Conservation (phyloP, 2,329 filamentous ascomycete species). For the Exophiala dermatitidis region DNA sequence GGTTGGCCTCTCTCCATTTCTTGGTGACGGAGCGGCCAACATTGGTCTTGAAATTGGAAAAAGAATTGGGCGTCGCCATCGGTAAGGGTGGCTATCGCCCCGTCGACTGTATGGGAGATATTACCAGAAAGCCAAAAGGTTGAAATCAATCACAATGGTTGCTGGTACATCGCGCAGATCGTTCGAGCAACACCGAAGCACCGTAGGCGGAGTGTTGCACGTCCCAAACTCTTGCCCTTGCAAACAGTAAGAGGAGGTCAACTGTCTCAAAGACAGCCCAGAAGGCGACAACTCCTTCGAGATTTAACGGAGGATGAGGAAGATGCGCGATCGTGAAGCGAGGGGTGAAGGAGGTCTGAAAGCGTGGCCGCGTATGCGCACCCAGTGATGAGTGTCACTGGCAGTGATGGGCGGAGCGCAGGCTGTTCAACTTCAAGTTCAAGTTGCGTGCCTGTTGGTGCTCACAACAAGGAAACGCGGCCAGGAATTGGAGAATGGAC, state of each 20-base stretch:
- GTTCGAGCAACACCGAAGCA: background rate
- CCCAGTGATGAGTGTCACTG: background rate
- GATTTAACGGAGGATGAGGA: background rate
- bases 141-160: background rate
- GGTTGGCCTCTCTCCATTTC: slow-evolving; percentile 90
- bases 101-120: background rate
- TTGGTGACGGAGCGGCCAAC: slow-evolving; percentile 83
- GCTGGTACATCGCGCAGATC: background rate
- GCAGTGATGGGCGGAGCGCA: background rate
- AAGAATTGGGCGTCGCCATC: slow-evolving; percentile 19
- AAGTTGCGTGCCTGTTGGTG: background rate
- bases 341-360: slow-evolving; percentile 2
- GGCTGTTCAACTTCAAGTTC: background rate
- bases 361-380: background rate
- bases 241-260: too few relatives aligned
- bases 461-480: background rate
- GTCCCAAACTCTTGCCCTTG: too few relatives aligned
- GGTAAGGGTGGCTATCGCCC: background rate
- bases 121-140: too few relatives aligned
- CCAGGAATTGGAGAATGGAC: background rate
- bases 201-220: too few relatives aligned
- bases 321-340: background rate
- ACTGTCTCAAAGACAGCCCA: too few relatives aligned
- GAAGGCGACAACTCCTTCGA: too few relatives aligned
- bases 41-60: slow-evolving; percentile 67